These are phyloP conservation scores for Trifolium pratense DNA, from an alignment of 306 rosid genomes.

Conservation along the genomic window DNA sequence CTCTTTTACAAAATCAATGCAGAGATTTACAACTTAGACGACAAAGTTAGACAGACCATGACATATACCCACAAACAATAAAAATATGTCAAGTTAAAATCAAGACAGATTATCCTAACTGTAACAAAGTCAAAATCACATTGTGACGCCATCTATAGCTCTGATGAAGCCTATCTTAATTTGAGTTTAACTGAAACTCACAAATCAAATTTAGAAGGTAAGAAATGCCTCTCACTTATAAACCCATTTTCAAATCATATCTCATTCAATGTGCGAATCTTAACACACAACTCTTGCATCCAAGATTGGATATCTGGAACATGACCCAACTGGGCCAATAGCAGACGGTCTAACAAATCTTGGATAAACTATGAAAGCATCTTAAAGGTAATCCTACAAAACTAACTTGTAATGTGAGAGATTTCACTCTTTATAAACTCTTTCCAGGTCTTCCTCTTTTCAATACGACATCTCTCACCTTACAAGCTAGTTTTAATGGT, in stretches of 20 bases:
- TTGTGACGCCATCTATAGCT: slow-evolving; percentile 18
- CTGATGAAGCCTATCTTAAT: not conserved
- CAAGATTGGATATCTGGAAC: not conserved
- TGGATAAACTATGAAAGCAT: not conserved
- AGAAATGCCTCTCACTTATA: not conserved
- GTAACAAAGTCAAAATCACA: slow-evolving; percentile 6
- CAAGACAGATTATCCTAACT: slow-evolving; percentile 16
- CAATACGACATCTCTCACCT: not conserved
- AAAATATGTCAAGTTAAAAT: slow-evolving; percentile 3
- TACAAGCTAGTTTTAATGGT: not conserved
- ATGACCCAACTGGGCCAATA: no score
- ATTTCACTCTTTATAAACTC: not conserved
- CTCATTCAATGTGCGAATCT: not conserved
- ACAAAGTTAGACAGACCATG: slow-evolving; percentile 4
- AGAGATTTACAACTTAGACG: slow-evolving; percentile 5
- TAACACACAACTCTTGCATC: not conserved
- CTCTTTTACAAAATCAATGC: not conserved
- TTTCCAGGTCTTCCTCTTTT: not conserved
- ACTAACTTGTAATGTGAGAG: not conserved
- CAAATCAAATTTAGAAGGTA: not conserved
- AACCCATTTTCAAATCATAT: not conserved
- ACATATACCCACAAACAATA: slow-evolving; percentile 2
- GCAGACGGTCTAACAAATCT: not conserved
- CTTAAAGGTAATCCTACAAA: not conserved
- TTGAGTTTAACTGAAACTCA: not conserved